Conservation (phyloP, 1,284 basidiomycete species). For the Ceratobasidium papillatum region DNA sequence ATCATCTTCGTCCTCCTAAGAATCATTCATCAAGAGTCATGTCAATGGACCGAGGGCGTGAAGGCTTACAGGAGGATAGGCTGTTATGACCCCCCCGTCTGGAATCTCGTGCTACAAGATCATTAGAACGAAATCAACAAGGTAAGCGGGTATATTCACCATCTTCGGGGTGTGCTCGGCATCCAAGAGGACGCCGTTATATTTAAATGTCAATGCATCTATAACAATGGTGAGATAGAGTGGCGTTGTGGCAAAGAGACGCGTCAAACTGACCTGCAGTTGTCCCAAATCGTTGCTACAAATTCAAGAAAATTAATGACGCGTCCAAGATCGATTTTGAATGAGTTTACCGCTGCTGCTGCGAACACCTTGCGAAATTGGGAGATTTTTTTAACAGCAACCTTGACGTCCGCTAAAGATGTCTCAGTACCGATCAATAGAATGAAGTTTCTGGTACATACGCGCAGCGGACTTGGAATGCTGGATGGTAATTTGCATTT, state of each 20-base stretch:
- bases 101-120: conserved; percentile 26
- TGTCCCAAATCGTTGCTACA: conserved; percentile 29
- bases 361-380: conserved; percentile 33
- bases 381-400: conserved; percentile 39
- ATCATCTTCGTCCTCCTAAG: not conserved
- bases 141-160: not conserved
- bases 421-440: not conserved
- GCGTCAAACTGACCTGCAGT: conserved; percentile 14
- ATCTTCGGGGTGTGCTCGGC: conserved; percentile 37
- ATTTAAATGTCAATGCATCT: conserved; percentile 32
- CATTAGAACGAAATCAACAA: not conserved
- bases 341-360: conserved; percentile 17
- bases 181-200: conserved; percentile 11
- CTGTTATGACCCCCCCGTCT: conserved; percentile 28
- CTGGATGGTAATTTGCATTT: conserved; percentile 33
- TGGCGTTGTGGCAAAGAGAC: not conserved
- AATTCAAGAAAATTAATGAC: not conserved
- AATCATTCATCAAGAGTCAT: not conserved
- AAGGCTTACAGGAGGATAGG: conserved; percentile 19
- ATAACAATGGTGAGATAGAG: not conserved
- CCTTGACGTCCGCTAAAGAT: conserved; percentile 31
- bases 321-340: no score
- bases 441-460: not conserved
- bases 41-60: not conserved
- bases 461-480: conserved; percentile 30